These are phyloP conservation scores for Fraxinus greggii DNA, from an alignment of 305 asterid genomes.

Conservation along the genomic window DNA sequence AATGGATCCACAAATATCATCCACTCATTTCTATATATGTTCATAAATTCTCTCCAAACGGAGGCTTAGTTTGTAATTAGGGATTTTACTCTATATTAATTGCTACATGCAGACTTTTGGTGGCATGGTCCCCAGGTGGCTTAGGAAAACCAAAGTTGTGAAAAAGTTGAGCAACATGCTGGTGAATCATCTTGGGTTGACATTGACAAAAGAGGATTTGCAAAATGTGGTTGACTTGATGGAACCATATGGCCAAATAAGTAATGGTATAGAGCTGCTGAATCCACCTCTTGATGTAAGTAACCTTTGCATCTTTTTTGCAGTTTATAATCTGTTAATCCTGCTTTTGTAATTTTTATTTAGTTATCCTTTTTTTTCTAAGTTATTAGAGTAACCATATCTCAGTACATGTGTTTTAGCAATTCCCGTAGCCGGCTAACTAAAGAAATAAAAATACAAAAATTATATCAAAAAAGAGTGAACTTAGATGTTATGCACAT, in stretches of 20 bases:
- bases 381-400: neutral
- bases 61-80: neutral
- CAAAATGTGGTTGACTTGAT: slow-evolving; percentile 85
- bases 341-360: neutral
- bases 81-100: slow-evolving; percentile 21
- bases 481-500: neutral
- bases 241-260: slow-evolving; percentile 97
- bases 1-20: too few species aligned
- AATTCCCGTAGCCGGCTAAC: neutral
- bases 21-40: too few species aligned
- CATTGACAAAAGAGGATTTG: slow-evolving; percentile 79
- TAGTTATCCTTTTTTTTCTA: neutral
- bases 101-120: slow-evolving; percentile 68
- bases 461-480: neutral
- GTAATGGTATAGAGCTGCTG: slow-evolving; percentile 69
- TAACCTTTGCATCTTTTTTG: slow-evolving; percentile 3
- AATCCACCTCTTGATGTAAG: slow-evolving; percentile 89
- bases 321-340: neutral
- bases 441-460: neutral
- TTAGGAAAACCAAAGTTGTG: slow-evolving; percentile 57
- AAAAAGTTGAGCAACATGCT: slow-evolving; percentile 63
- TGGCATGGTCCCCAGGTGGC: slow-evolving; percentile 67
- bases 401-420: neutral
- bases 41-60: neutral
- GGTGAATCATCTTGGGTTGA: slow-evolving; percentile 86